A percentile compares a stretch with the other conserved stretches of the same genome.
These are phyloP conservation scores for Forsythia viridissima DNA, from an alignment of 257 asterid genomes.

Conservation along the genomic window DNA sequence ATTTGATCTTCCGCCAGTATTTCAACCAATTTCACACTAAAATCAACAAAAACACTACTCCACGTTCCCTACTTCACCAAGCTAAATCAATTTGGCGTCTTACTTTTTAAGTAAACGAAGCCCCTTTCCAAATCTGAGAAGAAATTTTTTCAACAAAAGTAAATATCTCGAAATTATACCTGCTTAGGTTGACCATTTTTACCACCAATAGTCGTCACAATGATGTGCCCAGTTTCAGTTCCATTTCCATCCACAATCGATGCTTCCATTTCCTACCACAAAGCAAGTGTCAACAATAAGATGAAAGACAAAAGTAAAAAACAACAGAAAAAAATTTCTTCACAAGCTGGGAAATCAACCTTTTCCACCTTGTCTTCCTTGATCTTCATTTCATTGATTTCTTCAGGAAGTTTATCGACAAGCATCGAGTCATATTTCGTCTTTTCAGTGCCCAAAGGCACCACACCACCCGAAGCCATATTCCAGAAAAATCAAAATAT, in stretches of 20 bases:
- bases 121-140: background rate
- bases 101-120: background rate
- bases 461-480: slow-evolving; percentile 55
- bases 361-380: slow-evolving; percentile 80
- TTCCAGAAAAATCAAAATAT: slow-evolving; percentile 16
- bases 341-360: slow-evolving; percentile 31
- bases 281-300: background rate
- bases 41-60: slow-evolving; percentile 9
- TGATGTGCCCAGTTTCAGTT: slow-evolving; percentile 92
- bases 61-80: background rate
- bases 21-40: background rate
- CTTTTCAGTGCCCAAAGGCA: slow-evolving; percentile 45
- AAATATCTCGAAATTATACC: slow-evolving; percentile 39
- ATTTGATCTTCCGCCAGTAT: background rate
- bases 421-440: slow-evolving; percentile 63
- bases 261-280: slow-evolving; percentile 79
- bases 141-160: background rate
- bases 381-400: slow-evolving; percentile 76
- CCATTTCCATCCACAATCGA: slow-evolving; percentile 90
- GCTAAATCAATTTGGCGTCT: background rate
- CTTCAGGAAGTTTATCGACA: slow-evolving; percentile 71
- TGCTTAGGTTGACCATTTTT: slow-evolving; percentile 91
- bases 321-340: background rate
- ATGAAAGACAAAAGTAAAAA: background rate
- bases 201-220: slow-evolving; percentile 93